Evolutionary conservation across 2,329 filamentous ascomycete genomes (phyloP).

Genomic region (Nigrograna mackinnonii): DNA sequence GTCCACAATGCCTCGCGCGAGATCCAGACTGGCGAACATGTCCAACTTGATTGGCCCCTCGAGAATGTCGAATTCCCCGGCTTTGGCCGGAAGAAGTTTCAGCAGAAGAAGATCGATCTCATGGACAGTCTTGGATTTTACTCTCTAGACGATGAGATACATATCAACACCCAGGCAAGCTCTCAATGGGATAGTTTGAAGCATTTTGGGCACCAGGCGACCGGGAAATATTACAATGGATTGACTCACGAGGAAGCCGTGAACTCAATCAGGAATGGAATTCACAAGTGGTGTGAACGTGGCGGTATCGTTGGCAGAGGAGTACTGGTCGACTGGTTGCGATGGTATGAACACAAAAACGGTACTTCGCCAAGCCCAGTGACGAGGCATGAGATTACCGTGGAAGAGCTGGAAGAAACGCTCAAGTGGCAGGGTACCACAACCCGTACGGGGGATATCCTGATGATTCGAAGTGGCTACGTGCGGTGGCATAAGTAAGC

Average conservation of each 20-base stretch:
- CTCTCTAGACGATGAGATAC: slow-evolving; percentile 34
- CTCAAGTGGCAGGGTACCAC: slow-evolving; percentile 34
- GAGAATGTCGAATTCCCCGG: slow-evolving; percentile 60
- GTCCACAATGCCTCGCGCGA: slow-evolving; percentile 54
- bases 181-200: slow-evolving; percentile 41
- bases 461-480: slow-evolving; percentile 49
- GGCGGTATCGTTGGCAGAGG: slow-evolving; percentile 39
- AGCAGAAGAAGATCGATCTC: slow-evolving; percentile 55
- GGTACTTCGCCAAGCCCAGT: slow-evolving; percentile 29
- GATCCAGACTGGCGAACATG: slow-evolving; percentile 56
- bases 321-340: slow-evolving; percentile 36
- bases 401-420: slow-evolving; percentile 31
- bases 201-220: slow-evolving; percentile 37
- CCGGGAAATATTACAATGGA: slow-evolving; percentile 31
- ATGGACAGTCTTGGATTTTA: slow-evolving; percentile 29
- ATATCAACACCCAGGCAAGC: slow-evolving; percentile 37
- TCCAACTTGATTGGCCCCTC: slow-evolving; percentile 60
- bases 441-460: slow-evolving; percentile 34
- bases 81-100: slow-evolving; percentile 55
- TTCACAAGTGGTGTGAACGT: slow-evolving; percentile 40
- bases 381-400: slow-evolving; percentile 30
- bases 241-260: slow-evolving; percentile 30
- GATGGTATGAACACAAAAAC: slow-evolving; percentile 33
- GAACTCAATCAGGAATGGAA: slow-evolving; percentile 29
- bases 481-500: slow-evolving; percentile 42